Conservation (phyloP, 2,329 filamentous ascomycete genomes). For the Hymenoscyphus repandus region DNA sequence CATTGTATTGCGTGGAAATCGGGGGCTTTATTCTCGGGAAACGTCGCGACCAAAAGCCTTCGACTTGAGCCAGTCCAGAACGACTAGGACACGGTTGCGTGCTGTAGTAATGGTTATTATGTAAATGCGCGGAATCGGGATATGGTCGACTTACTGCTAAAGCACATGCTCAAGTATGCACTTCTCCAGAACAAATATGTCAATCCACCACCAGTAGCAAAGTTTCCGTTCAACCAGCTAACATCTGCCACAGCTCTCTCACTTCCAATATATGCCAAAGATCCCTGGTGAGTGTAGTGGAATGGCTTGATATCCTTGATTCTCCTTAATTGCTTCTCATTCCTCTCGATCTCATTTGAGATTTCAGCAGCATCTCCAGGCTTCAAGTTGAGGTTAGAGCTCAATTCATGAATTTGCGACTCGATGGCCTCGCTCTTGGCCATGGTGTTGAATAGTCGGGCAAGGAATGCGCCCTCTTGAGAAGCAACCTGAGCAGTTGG, state of each 20-base stretch:
- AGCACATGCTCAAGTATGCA: constrained; percentile 99
- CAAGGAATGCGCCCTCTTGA: constrained; percentile 93
- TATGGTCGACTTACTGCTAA: constrained; percentile 73
- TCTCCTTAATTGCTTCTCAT: constrained; percentile 81
- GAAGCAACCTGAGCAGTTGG: constrained; percentile 95
- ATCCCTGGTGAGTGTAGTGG: constrained; percentile 97
- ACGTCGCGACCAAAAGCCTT: constrained; percentile 96
- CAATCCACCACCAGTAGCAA: constrained; percentile 86
- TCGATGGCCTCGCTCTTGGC: constrained; percentile 87
- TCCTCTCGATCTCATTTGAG: constrained; percentile 71
- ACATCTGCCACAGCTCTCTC: constrained; percentile 98
- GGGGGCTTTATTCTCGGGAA: constrained; percentile 60
- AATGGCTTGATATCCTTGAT: constrained; percentile 96
- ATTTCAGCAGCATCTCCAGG: constrained; percentile 61
- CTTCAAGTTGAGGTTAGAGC: constrained; percentile 53
- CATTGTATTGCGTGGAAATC: background rate
- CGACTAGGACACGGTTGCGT: constrained; percentile 88
- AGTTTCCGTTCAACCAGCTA: constrained; percentile 93
- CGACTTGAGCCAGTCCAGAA: constrained; percentile 94
- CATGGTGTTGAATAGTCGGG: constrained; percentile 97
- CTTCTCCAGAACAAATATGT: constrained; percentile 99
- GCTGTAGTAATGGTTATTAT: constrained; percentile 44
- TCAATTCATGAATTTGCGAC: constrained; percentile 65
- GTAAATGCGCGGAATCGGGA: background rate
- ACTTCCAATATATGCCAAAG: constrained; percentile 93